Evolutionary conservation across 805 yeast species (phyloP).

Genomic region (Wilhelminamyces savonicus): DNA sequence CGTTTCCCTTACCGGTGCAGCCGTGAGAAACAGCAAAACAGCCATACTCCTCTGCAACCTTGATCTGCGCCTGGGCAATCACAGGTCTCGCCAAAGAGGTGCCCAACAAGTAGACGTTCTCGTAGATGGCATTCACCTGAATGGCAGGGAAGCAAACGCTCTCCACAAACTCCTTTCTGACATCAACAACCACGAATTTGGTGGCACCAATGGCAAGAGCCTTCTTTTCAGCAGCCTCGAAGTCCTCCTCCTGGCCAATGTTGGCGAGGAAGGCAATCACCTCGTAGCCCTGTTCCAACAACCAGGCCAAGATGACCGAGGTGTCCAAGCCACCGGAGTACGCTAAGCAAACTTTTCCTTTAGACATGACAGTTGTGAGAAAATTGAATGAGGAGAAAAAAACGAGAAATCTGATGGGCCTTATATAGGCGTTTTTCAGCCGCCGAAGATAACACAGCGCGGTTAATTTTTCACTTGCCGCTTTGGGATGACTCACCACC

Average conservation of each 20-base stretch:
- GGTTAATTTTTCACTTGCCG: constrained; percentile 18
- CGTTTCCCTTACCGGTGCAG: constrained; percentile 99
- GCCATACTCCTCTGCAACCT: constrained; percentile 94
- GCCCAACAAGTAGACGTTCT: constrained; percentile 93
- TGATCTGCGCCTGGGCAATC: constrained; percentile 96
- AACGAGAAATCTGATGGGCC: no score
- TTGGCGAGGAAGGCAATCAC: constrained; percentile 98
- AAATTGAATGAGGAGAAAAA: no score
- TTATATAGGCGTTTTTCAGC: constrained; percentile 4
- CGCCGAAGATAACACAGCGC: constrained; percentile 21
- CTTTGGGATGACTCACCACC: constrained; percentile 19
- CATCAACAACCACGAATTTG: constrained; percentile 90
- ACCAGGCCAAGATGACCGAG: constrained; percentile 96
- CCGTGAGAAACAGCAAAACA: constrained; percentile 99
- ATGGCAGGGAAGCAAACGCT: constrained; percentile 94
- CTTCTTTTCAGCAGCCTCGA: constrained; percentile 92
- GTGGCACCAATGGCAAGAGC: constrained; percentile 97
- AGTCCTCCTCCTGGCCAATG: constrained; percentile 99
- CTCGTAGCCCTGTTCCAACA: constrained; percentile 95
- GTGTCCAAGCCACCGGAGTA: constrained; percentile 99
- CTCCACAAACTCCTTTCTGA: constrained; percentile 91
- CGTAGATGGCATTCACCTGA: constrained; percentile 96
- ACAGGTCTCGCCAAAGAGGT: constrained; percentile 99
- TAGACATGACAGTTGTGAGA: constrained; percentile 52
- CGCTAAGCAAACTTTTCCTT: constrained; percentile 98